These are phyloP conservation scores for Nicotiana rustica DNA, from an alignment of 305 asterid species.

Conservation along the genomic window DNA sequence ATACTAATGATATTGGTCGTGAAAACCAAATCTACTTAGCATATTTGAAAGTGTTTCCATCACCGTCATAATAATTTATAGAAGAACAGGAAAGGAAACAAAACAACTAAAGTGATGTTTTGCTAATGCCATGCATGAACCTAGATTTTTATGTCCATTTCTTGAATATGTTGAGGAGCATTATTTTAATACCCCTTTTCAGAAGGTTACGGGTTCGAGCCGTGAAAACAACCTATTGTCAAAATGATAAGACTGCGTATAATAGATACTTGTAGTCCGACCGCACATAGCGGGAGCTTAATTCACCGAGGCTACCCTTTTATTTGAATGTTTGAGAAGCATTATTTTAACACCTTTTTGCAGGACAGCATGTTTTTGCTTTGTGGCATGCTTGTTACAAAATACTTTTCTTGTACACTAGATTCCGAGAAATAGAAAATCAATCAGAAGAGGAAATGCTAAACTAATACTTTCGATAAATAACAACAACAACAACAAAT, in stretches of 20 bases:
- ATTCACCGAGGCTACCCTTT: too few species aligned
- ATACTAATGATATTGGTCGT: not conserved
- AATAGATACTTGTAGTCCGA: too few species aligned
- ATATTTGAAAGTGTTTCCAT: not conserved
- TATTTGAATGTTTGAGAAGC: too few species aligned
- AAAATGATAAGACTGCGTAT: too few species aligned
- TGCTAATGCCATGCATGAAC: constrained; percentile 1
- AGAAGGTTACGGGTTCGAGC: too few species aligned
- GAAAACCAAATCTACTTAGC: not conserved
- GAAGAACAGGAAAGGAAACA: not conserved
- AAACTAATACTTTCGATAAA: not conserved
- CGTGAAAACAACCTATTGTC: too few species aligned
- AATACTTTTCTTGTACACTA: not conserved
- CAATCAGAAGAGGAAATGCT: not conserved
- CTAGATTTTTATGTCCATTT: not conserved
- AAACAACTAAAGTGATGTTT: not conserved
- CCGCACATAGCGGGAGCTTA: too few species aligned
- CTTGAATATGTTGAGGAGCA: constrained; percentile 3
- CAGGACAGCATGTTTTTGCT: constrained; percentile 2
- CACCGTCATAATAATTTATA: not conserved
- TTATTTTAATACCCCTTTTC: too few species aligned
- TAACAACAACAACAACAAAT: not conserved
- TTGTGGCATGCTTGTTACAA: constrained; percentile 4
- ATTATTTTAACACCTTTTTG: not conserved
- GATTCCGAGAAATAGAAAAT: not conserved